Evolutionary conservation across 345 rosid genomes (phyloP).

Genomic region (Eucalyptus erythrocorys): DNA sequence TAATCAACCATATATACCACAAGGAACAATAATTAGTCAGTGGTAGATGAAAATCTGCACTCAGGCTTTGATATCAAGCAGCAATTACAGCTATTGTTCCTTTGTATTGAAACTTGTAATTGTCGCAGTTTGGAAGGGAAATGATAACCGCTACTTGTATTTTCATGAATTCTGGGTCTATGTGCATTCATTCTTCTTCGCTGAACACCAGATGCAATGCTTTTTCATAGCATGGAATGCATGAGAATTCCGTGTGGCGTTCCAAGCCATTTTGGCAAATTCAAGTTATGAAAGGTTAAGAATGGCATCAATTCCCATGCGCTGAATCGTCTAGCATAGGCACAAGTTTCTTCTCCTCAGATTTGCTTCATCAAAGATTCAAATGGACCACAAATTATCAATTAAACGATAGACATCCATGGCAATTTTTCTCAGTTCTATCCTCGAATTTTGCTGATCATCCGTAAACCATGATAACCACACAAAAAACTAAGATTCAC

Average conservation of each 20-base stretch:
- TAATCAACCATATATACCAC: neutral
- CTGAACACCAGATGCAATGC: neutral
- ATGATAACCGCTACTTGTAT: neutral
- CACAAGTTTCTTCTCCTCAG: neutral
- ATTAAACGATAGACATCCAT: neutral
- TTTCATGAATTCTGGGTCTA: neutral
- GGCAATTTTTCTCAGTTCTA: neutral
- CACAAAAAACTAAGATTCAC: neutral
- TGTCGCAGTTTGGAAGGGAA: neutral
- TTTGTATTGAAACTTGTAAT: neutral
- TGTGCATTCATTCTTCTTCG: neutral
- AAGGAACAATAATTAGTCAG: neutral
- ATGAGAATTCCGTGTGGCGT: neutral
- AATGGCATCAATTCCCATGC: neutral
- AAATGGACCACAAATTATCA: neutral
- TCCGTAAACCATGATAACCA: neutral
- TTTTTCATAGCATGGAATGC: neutral
- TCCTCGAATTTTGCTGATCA: neutral
- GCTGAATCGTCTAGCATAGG: neutral
- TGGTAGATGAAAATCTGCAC: neutral
- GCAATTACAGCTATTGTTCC: neutral
- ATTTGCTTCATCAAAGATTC: neutral
- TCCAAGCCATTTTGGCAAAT: neutral
- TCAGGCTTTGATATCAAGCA: neutral
- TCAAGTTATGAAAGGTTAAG: neutral